Evolutionary conservation across 2,329 filamentous ascomycete genomes (phyloP).

Genomic region (Fusarium citri): DNA sequence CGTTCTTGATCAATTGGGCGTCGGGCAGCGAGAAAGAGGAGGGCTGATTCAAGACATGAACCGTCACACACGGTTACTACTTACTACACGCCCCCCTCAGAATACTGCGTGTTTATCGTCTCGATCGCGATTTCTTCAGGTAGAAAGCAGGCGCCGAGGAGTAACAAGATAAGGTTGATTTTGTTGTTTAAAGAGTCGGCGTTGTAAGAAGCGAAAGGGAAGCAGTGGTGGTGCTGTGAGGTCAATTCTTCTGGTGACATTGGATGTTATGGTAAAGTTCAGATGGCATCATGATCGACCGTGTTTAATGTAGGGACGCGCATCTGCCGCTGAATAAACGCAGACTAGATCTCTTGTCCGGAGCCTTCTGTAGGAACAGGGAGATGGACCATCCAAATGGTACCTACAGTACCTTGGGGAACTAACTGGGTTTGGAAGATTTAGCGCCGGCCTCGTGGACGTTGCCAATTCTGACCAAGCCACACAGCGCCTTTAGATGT

Average conservation of each 20-base stretch:
- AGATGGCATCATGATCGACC: conserved; percentile 38
- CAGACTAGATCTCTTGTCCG: conserved; percentile 34
- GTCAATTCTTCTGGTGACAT: conserved; percentile 28
- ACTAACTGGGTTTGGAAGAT: conserved; percentile 37
- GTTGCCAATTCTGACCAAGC: conserved; percentile 40
- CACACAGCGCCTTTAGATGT: conserved; percentile 33
- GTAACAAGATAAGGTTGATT: conserved; percentile 18
- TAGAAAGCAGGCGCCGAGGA: conserved; percentile 12
- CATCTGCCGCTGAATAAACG: conserved; percentile 43
- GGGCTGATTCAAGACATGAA: conserved; percentile 43
- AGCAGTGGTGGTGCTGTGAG: conserved; percentile 22
- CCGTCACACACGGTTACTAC: conserved; percentile 40
- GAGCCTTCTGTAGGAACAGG: conserved; percentile 40
- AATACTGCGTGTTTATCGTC: conserved; percentile 20
- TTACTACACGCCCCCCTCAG: conserved; percentile 36
- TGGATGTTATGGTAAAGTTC: conserved; percentile 17
- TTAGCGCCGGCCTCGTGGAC: conserved; percentile 43
- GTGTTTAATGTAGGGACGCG: conserved; percentile 39
- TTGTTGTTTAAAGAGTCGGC: conserved; percentile 1
- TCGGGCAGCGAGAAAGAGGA: conserved; percentile 42
- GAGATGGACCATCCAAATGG: conserved; percentile 25
- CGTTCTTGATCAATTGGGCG: conserved; percentile 38
- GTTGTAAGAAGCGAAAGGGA: not conserved
- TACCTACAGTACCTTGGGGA: conserved; percentile 5
- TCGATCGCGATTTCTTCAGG: conserved; percentile 25